Conservation (phyloP, 2,329 filamentous ascomycete genomes). For the Cordyceps pruinosa region DNA sequence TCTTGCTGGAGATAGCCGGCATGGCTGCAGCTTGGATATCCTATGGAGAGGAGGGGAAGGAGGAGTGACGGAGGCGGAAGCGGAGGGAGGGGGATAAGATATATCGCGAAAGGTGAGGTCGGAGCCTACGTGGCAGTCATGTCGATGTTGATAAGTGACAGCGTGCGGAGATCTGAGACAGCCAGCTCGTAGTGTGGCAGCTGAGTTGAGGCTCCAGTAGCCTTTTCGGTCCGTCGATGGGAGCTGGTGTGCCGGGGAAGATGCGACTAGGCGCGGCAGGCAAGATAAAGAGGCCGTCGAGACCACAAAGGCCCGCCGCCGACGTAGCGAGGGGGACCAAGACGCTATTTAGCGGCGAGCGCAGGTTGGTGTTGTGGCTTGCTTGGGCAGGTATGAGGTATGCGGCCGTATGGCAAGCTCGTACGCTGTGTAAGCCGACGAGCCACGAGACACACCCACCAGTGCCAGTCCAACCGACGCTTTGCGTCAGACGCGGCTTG, state of each 20-base stretch:
- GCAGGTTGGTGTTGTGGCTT: background rate
- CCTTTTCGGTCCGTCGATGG: background rate
- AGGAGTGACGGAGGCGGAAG: background rate
- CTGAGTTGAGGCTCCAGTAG: background rate
- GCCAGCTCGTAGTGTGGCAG: background rate
- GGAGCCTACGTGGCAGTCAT: background rate
- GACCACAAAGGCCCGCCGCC: background rate
- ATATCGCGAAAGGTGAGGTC: background rate
- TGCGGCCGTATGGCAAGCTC: background rate
- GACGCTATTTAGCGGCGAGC: background rate
- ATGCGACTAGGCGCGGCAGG: background rate
- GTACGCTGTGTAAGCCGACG: constrained; percentile 1
- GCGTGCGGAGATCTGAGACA: background rate
- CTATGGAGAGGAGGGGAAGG: background rate
- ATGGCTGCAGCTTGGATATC: constrained; percentile 21
- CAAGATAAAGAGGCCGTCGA: background rate
- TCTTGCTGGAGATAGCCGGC: constrained; percentile 41
- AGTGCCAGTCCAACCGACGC: background rate
- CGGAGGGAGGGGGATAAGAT: background rate
- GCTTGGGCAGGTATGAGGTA: background rate
- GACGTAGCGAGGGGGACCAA: background rate
- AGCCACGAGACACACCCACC: background rate
- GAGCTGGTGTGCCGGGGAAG: background rate
- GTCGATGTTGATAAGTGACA: background rate
- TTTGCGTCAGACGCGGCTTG: constrained; percentile 7